Evolutionary conservation across 1,139 yeast genomes (phyloP).

Genomic region (Lodderomyces orthopsilosis): DNA sequence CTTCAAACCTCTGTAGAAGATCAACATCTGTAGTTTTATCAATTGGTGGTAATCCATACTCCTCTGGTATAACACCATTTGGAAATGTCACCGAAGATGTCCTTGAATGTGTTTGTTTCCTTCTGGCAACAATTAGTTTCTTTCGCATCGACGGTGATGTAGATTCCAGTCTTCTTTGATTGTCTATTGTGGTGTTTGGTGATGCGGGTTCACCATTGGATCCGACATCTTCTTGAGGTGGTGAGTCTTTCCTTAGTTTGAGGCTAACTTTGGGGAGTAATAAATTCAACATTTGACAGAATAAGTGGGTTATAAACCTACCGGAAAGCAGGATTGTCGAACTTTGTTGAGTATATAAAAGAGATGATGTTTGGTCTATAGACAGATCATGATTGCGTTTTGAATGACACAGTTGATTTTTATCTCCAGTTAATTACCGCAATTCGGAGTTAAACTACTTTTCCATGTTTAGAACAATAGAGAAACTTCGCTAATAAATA

Average conservation of each 20-base stretch:
- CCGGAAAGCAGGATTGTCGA: too few species aligned
- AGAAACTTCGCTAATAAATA: too few species aligned
- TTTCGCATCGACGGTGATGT: conserved; percentile 1
- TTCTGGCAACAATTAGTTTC: not conserved
- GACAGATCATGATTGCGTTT: too few species aligned
- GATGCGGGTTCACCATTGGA: not conserved
- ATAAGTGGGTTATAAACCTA: too few species aligned
- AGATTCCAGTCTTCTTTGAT: not conserved
- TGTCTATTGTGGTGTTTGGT: not conserved
- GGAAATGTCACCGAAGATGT: conserved; percentile 12
- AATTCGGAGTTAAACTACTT: not conserved
- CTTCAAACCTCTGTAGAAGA: conserved; percentile 12
- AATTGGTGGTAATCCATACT: conserved; percentile 14
- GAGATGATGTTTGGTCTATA: too few species aligned
- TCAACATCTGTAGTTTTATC: conserved; percentile 11
- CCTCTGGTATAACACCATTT: conserved; percentile 12
- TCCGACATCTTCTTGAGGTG: too few species aligned
- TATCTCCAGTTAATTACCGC: not conserved
- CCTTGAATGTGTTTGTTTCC: conserved; percentile 2
- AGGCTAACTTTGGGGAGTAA: not conserved
- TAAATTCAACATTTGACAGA: not conserved
- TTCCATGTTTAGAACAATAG: too few species aligned
- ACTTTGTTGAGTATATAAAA: too few species aligned
- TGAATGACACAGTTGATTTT: not conserved
- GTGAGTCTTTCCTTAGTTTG: not conserved